Evolutionary conservation across 441 rosid genomes (phyloP).

Genomic region (Bruguiera hainesii): DNA sequence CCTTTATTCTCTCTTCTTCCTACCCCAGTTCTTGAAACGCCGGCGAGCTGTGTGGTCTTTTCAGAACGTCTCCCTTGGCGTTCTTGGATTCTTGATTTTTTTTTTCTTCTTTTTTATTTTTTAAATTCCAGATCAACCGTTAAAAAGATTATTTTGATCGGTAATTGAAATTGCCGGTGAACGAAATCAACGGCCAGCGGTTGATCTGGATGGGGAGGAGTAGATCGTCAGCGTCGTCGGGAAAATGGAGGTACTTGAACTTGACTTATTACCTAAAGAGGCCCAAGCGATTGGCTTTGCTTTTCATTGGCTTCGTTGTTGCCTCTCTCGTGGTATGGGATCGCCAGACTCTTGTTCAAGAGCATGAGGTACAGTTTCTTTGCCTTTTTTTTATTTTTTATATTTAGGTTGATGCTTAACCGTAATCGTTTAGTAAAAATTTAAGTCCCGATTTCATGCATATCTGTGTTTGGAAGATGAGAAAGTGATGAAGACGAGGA

Average conservation of each 20-base stretch:
- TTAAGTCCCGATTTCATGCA: neutral
- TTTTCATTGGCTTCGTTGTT: conserved; percentile 63
- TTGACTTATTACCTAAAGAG: conserved; percentile 82
- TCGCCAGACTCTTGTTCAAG: conserved; percentile 77
- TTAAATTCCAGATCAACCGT: too few species aligned
- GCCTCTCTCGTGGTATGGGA: conserved; percentile 64
- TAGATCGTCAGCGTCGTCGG: conserved; percentile 22
- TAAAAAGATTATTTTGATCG: neutral
- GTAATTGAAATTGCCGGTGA: neutral
- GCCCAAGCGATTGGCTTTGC: conserved; percentile 84
- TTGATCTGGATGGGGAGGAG: conserved; percentile 23
- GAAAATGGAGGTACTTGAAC: conserved; percentile 62
- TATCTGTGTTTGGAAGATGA: neutral
- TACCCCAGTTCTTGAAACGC: too few species aligned
- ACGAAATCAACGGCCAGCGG: neutral
- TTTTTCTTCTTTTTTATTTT: too few species aligned
- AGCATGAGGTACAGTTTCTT: conserved; percentile 53
- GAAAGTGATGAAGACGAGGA: too few species aligned
- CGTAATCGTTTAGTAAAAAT: too few species aligned
- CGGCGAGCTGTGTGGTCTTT: too few species aligned
- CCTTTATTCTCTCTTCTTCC: too few species aligned
- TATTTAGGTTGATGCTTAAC: neutral
- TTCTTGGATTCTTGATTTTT: too few species aligned
- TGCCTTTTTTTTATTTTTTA: neutral
- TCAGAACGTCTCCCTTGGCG: too few species aligned